phyloP scores from a whole-genome alignment of 805 yeast genomes.

The Ogataea salicorniae region DNA sequence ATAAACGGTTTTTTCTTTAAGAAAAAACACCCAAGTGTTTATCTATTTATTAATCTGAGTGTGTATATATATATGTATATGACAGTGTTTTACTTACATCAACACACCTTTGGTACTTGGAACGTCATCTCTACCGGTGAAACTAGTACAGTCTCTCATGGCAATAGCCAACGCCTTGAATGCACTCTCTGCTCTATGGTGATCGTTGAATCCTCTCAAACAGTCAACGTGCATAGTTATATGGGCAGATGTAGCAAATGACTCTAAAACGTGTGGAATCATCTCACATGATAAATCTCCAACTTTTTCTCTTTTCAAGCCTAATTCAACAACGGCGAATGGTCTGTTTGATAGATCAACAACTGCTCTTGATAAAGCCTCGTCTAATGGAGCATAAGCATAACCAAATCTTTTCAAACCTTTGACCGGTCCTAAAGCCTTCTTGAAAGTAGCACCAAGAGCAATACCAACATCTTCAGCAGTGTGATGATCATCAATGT shows the following conservation, averaged over 20 bases:
- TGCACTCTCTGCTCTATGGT: conserved; percentile 93
- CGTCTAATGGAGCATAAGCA: conserved; percentile 95
- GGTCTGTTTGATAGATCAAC: conserved; percentile 93
- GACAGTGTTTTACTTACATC: conserved; percentile 35
- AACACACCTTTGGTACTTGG: conserved; percentile 97
- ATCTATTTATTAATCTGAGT: background rate
- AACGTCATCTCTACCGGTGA: conserved; percentile 83
- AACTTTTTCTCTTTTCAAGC: conserved; percentile 85
- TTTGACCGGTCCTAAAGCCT: conserved; percentile 81
- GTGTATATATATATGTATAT: background rate
- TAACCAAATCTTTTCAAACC: conserved; percentile 92
- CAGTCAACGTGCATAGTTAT: conserved; percentile 94
- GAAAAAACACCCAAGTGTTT: too few species aligned
- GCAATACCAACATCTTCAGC: conserved; percentile 96
- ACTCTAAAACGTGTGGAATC: conserved; percentile 96
- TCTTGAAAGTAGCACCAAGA: conserved; percentile 80
- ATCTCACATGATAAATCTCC: conserved; percentile 92
- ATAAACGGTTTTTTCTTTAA: background rate
- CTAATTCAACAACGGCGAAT: conserved; percentile 82
- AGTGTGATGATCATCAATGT: conserved; percentile 96
- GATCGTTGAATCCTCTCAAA: conserved; percentile 89
- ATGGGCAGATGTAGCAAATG: conserved; percentile 89
- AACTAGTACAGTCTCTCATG: conserved; percentile 74
- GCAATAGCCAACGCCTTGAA: conserved; percentile 96
- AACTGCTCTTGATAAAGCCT: conserved; percentile 93